Evolutionary conservation across 2,329 filamentous ascomycete species (phyloP), one percentile per base, ranked within the genome.

Genomic region (Colletotrichum musae): DNA sequence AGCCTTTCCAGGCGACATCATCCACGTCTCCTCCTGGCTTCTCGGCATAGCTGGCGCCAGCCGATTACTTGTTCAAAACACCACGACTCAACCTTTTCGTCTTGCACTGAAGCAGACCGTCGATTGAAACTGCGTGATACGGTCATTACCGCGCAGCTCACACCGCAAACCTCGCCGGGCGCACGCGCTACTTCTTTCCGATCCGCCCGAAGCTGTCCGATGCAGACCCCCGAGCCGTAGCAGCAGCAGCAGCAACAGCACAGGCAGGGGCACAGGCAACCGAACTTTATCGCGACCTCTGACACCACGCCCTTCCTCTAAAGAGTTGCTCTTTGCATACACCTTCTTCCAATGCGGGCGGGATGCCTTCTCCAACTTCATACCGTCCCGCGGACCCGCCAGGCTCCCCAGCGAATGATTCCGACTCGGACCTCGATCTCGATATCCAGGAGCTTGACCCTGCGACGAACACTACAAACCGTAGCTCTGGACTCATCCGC

Each of bases 381-480:
- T 84, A 86, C 78, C 84, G 83, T 76, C 80, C 83, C 74, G 83
- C 88, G 76, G 87, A 91, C 79, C 87, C 88, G 76, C 90, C 90
- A 80, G 89, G 92, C 81, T 89, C 88, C 70, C 86, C 87, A 70
- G 81, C 84, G 75, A 85, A 90, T 81, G 92, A 94, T 77, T 93
- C 91, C 77, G 93, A 95, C 78, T 93, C 91, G 58, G 92, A 95
- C 78, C 88, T 92, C 74, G 91, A 93, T 72, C 85, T 96, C 75
- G 92, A 95, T 75, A 87, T 94, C 74, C 88, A 94, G 76, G 93
- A 95, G 84, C 90, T 96, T 73, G 93, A 95, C 77, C 92, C 93
- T 64, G 77, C 77, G 66, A 78, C 78, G 21, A 76, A 76, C 41
- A 74, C 69, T n/a, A 69, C 69, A 18, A 28, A 71, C 67, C 72